Conservation (phyloP, 768 basidiomycete species). For the Xanthoconium stramineum region DNA sequence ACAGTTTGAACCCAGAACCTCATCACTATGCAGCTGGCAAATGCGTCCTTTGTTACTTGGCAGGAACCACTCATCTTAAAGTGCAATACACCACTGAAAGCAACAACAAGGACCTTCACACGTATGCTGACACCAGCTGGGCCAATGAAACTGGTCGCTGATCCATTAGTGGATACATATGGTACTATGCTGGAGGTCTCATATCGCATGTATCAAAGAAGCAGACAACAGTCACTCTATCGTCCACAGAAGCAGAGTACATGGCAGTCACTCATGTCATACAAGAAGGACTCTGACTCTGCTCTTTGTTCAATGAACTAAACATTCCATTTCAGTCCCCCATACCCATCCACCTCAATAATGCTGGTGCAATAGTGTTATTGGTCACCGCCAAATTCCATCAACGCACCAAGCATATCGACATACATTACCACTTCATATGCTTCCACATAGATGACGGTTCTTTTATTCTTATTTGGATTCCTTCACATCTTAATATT, state of each 20-base stretch:
- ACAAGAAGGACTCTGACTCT: background rate
- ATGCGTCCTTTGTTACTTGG: background rate
- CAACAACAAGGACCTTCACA: no score
- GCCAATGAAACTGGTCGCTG: background rate
- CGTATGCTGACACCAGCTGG: background rate
- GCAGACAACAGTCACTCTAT: no score
- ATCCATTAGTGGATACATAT: background rate
- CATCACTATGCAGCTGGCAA: background rate
- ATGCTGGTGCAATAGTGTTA: background rate
- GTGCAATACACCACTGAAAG: background rate
- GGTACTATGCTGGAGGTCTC: background rate
- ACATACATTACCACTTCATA: background rate
- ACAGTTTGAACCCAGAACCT: background rate
- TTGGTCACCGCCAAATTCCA: background rate
- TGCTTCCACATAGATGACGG: background rate
- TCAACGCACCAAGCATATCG: background rate
- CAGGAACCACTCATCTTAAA: background rate
- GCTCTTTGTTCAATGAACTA: background rate
- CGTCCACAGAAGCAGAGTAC: background rate
- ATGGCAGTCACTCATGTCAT: background rate
- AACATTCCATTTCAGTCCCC: fast-evolving
- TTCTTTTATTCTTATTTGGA: background rate
- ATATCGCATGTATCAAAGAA: background rate
- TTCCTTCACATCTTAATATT: background rate
- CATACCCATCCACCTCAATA: background rate